phyloP scores from a whole-genome alignment of 371 early-diverging fungal genomes.

The Apophysomyces ossiformis region DNA sequence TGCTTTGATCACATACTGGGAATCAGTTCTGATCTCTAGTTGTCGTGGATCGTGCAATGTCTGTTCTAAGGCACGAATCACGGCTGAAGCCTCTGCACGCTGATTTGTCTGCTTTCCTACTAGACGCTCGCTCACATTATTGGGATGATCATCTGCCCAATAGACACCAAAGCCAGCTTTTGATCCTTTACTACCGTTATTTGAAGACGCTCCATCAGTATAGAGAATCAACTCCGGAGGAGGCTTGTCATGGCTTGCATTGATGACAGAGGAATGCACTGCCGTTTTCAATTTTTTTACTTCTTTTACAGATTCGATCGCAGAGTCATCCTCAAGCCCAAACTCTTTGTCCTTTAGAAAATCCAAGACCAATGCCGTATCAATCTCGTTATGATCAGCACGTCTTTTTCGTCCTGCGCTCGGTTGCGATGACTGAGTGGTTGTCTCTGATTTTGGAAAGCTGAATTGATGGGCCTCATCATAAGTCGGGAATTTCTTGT shows the following conservation, averaged over 20 bases:
- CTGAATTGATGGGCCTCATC: constrained; percentile 47
- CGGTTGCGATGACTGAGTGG: not conserved
- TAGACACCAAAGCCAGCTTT: constrained; percentile 86
- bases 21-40: constrained; percentile 73
- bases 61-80: constrained; percentile 69
- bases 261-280: not conserved
- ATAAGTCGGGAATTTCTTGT: constrained; percentile 60
- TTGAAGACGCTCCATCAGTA: constrained; percentile 80
- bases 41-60: constrained; percentile 26
- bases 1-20: constrained; percentile 70
- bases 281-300: not conserved
- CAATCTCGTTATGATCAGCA: not conserved
- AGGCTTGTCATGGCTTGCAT: not conserved
- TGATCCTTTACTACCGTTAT: constrained; percentile 67
- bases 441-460: too few relatives aligned
- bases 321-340: not conserved
- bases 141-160: constrained; percentile 73
- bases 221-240: constrained; percentile 49
- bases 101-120: constrained; percentile 81
- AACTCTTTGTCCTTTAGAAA: constrained; percentile 1
- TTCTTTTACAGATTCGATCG: not conserved
- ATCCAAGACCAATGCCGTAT: not conserved
- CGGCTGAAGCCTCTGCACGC: constrained; percentile 84
- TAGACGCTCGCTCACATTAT: constrained; percentile 76
- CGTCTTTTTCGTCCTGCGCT: not conserved